phyloP scores from a whole-genome alignment of 2,329 filamentous ascomycete species.

The Fusarium veterinarium region DNA sequence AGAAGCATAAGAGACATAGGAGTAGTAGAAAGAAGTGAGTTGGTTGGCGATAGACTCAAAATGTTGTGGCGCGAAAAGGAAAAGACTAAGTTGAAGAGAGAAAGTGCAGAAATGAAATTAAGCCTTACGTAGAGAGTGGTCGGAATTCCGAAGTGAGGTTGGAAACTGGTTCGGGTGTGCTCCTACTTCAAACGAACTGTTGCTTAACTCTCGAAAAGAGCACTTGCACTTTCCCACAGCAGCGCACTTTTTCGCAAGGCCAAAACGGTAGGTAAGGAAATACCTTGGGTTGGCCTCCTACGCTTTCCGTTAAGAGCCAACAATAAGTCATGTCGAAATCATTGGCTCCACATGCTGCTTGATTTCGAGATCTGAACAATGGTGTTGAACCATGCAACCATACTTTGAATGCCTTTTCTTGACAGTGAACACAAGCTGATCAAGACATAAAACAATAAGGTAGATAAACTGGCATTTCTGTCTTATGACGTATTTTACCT shows the following conservation, averaged over 20 bases:
- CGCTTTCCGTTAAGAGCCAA: not conserved
- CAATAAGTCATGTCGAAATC: not conserved
- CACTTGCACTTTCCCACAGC: not conserved
- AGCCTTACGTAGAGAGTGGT: not conserved
- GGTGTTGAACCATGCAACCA: not conserved
- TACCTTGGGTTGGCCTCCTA: not conserved
- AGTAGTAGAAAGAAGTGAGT: not conserved
- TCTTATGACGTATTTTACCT: not conserved
- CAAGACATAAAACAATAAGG: not conserved
- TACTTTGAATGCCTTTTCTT: not conserved
- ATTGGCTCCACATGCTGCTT: not conserved
- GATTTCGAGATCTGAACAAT: not conserved
- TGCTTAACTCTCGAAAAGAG: not conserved
- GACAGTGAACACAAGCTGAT: no score
- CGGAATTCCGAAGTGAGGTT: not conserved
- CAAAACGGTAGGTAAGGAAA: not conserved
- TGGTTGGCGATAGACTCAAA: not conserved
- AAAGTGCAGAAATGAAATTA: not conserved
- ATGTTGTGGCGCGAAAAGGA: not conserved
- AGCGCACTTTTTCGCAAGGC: not conserved
- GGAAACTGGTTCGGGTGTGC: not conserved
- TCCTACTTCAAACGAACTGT: slow-evolving; percentile 11
- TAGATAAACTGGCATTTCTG: not conserved
- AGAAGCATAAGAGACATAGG: not conserved
- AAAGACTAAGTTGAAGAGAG: no score